Base-by-base conservation (phyloP, 352 stramenopile genomes). In the Pythium volutum region DNA sequence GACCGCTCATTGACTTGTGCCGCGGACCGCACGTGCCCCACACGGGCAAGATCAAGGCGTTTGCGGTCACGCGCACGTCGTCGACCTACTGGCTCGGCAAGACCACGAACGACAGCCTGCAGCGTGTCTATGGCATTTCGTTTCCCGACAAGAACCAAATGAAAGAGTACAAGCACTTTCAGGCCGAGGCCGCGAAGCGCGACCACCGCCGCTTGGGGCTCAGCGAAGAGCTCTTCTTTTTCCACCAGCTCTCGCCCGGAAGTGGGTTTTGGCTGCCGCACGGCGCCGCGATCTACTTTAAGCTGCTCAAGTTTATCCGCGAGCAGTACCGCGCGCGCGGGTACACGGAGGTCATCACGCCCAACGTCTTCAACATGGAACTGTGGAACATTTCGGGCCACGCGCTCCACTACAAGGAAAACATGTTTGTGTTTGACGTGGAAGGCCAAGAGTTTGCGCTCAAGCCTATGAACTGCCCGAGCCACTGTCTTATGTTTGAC, bases 381-480 rank as follows among this genome's bases (percentile, higher is more conserved):
- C 75, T 99, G 8, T 99, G 97, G 97, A 96, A 98, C 68, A 99
- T 93, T 18, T 98, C 91, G 6, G 97, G 97, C 16, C 97, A 99
- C 69, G 92, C 95, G 60, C 79, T 98, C 67, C 98, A 99, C 74
- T 99, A 99, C 79, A 69, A 91, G 31, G 88, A 98, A 41, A 93
- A 98, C 64, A 99, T 99, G 97, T 99, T 93, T 36, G 81, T 93
- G 77, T 77, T 95, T 38, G 81, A 59, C 29, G 67, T 73, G 43
- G 39, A 71, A 91, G 53, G 25, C 60, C 64, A n/a, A 90, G 97
- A 97, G 48, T 99, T 98, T 74, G 96, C 97, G 59, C 89, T 99
- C 65, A 99, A 98, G 71, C 97, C 97, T 20, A 99, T 99, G 97
- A 99, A 99, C 80, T 99, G 97, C 64, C 97, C 97, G 0, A 97